Evolutionary conservation across 306 rosid species (phyloP).

Genomic region (Datisca glomerata): DNA sequence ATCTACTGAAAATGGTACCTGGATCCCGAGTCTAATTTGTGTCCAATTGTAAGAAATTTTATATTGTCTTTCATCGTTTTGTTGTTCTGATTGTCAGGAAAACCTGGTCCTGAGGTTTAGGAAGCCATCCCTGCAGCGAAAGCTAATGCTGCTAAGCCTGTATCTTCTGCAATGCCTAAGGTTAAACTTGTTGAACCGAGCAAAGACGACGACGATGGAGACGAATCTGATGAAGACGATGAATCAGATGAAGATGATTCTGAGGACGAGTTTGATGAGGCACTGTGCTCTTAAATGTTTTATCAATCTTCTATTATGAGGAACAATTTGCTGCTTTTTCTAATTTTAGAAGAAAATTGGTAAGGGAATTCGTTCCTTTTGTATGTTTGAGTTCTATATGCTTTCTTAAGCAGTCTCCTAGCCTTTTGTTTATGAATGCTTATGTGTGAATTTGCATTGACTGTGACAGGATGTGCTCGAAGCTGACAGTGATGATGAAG

Average conservation of each 20-base stretch:
- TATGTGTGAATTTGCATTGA: background rate
- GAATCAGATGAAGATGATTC: conserved; percentile 24
- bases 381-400: no score
- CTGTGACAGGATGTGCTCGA: conserved; percentile 27
- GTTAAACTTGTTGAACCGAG: conserved; percentile 48
- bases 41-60: background rate
- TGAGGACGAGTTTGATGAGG: conserved; percentile 22
- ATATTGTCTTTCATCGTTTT: background rate
- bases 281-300: conserved; percentile 1
- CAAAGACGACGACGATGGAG: conserved; percentile 27
- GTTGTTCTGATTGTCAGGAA: conserved; percentile 21
- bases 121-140: conserved; percentile 19
- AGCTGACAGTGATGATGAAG: conserved; percentile 24
- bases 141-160: conserved; percentile 20
- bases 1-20: background rate
- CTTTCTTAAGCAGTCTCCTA: no score
- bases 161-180: conserved; percentile 28
- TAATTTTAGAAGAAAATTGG: no score
- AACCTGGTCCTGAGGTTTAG: conserved; percentile 15
- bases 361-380: no score
- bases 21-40: no score
- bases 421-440: no score
- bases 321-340: no score
- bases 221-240: conserved; percentile 25
- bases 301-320: background rate